Percentiles rank a stretch among this genome's conserved stretches.
These are phyloP conservation scores for Penicillium crustosum DNA, from an alignment of 2,329 filamentous ascomycete genomes.

Conservation along the genomic window DNA sequence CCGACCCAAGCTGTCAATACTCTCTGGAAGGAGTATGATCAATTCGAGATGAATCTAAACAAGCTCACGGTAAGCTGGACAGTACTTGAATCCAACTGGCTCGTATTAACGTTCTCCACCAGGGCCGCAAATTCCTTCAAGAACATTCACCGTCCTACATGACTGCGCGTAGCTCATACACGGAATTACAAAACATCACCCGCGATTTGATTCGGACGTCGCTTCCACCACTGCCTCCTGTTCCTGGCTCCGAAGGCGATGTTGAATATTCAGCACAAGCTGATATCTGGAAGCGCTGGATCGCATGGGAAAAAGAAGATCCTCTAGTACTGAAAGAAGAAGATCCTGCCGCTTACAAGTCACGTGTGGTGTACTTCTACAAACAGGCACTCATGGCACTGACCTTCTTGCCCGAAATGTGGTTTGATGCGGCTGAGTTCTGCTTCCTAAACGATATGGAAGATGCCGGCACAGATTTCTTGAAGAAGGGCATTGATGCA, in stretches of 20 bases:
- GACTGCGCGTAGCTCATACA: constrained; percentile 89
- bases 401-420: constrained; percentile 92
- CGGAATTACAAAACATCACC: constrained; percentile 85
- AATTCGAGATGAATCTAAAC: constrained; percentile 91
- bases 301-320: constrained; percentile 92
- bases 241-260: constrained; percentile 81
- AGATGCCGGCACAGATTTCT: constrained; percentile 72
- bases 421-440: constrained; percentile 93
- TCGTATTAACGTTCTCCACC: constrained; percentile 11
- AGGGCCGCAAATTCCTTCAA: constrained; percentile 92
- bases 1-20: constrained; percentile 80
- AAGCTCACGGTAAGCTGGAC: constrained; percentile 69
- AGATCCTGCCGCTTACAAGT: constrained; percentile 70
- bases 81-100: neutral
- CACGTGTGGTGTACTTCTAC: constrained; percentile 84
- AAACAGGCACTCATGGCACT: constrained; percentile 91
- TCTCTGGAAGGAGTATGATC: constrained; percentile 96
- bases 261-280: constrained; percentile 82
- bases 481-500: constrained; percentile 77
- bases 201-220: constrained; percentile 73
- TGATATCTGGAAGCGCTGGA: constrained; percentile 88
- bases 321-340: constrained; percentile 82
- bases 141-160: constrained; percentile 92
- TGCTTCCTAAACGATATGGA: constrained; percentile 76
- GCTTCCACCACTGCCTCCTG: constrained; percentile 77